Conservation (phyloP, 257 asterid species). For the Primulina eburnea region DNA sequence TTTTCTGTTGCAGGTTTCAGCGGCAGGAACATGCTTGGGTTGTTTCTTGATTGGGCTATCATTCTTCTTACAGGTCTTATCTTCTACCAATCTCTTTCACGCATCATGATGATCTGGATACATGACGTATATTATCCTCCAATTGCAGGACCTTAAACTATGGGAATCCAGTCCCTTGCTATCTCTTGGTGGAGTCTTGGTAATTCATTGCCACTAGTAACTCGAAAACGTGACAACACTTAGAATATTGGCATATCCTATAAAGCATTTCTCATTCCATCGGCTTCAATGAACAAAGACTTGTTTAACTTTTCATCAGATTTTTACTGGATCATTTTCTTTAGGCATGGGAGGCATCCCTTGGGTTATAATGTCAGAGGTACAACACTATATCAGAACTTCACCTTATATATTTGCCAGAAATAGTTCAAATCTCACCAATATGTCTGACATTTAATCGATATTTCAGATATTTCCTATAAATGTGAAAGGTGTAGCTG, state of each 20-base stretch:
- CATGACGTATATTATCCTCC: constrained; percentile 9
- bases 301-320: constrained; percentile 33
- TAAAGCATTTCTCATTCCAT: not conserved
- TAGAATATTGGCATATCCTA: not conserved
- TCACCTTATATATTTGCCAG: not conserved
- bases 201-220: constrained; percentile 27
- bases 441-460: not conserved
- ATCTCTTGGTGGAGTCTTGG: constrained; percentile 77
- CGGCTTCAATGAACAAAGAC: not conserved
- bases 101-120: not conserved
- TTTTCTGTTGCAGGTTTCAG: constrained; percentile 58
- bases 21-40: constrained; percentile 74
- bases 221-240: not conserved
- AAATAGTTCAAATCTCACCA: not conserved
- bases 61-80: constrained; percentile 65
- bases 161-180: constrained; percentile 67
- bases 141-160: constrained; percentile 54
- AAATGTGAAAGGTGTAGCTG: constrained; percentile 81
- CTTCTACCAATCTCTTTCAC: not conserved
- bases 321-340: constrained; percentile 73
- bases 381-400: constrained; percentile 10
- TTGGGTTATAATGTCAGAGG: constrained; percentile 97
- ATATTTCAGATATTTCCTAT: constrained; percentile 74
- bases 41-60: constrained; percentile 67
- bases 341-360: constrained; percentile 92